These are phyloP conservation scores for Pichia ethanolica DNA, from an alignment of 805 yeast species.

Conservation along the genomic window DNA sequence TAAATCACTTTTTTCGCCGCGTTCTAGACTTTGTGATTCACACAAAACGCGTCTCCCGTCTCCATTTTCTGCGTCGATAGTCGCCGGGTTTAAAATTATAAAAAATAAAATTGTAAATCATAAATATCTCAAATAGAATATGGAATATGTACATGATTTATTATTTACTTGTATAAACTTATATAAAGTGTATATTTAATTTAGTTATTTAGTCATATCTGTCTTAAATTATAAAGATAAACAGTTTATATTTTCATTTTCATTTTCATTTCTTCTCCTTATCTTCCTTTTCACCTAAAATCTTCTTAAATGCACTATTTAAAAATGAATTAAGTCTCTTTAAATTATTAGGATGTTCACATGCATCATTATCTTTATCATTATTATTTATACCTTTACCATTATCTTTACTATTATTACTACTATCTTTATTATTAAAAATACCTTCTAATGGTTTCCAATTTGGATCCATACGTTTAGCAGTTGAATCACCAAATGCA, in stretches of 20 bases:
- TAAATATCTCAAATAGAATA: too few species aligned
- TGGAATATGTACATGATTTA: too few species aligned
- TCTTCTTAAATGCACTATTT: constrained; percentile 48
- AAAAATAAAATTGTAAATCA: too few species aligned
- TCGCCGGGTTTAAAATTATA: too few species aligned
- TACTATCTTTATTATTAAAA: constrained; percentile 1
- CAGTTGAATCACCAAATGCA: constrained; percentile 71
- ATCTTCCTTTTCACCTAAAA: constrained; percentile 20
- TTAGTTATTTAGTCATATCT: too few species aligned
- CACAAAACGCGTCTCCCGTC: too few species aligned
- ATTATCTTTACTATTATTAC: not conserved
- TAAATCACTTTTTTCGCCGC: too few species aligned
- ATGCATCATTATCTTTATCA: not conserved
- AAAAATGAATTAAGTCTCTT: constrained; percentile 53
- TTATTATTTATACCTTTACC: constrained; percentile 3
- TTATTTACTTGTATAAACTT: too few species aligned
- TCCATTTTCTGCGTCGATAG: too few species aligned
- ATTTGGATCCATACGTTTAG: constrained; percentile 57
- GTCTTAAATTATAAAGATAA: too few species aligned
- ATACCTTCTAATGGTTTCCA: constrained; percentile 31
- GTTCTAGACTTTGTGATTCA: too few species aligned
- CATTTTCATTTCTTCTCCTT: constrained; percentile 13
- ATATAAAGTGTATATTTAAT: not conserved
- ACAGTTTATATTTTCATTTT: not conserved
- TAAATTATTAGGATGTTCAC: constrained; percentile 40